phyloP scores from a whole-genome alignment of 2,329 filamentous ascomycete genomes.

The Fusarium tupiense region DNA sequence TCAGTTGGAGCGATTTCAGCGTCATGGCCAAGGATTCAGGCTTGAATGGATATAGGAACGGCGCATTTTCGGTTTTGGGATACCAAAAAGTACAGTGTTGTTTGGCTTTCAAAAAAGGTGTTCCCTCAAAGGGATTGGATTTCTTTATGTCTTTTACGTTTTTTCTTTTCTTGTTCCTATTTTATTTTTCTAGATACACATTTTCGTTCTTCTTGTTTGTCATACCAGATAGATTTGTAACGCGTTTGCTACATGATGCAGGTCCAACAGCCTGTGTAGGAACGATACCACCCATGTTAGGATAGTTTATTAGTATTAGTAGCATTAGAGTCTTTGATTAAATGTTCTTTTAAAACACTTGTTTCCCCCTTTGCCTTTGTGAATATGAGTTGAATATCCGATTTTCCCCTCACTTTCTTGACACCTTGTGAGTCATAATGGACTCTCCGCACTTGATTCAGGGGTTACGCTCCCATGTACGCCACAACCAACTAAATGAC shows the following conservation, averaged over 20 bases:
- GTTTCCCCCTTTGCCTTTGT: not conserved
- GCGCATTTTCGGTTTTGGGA: slow-evolving; percentile 38
- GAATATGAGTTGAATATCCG: not conserved
- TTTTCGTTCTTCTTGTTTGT: slow-evolving; percentile 22
- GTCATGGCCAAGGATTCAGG: slow-evolving; percentile 25
- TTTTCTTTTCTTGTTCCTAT: not conserved
- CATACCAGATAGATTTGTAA: slow-evolving; percentile 40
- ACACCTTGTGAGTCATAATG: not conserved
- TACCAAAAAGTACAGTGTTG: slow-evolving; percentile 40
- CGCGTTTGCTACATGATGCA: slow-evolving; percentile 30
- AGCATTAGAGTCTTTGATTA: slow-evolving; percentile 19
- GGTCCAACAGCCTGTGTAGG: slow-evolving; percentile 40
- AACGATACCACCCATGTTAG: slow-evolving; percentile 40
- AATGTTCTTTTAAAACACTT: slow-evolving; percentile 1
- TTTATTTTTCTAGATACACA: slow-evolving; percentile 21
- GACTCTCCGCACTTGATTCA: not conserved
- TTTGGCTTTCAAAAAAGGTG: slow-evolving; percentile 29
- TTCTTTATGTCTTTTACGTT: not conserved
- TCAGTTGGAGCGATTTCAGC: slow-evolving; percentile 34
- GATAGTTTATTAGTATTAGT: slow-evolving; percentile 29
- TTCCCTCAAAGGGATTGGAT: slow-evolving; percentile 13
- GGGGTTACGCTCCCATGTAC: not conserved
- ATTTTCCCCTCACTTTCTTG: not conserved
- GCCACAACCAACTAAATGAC: not conserved
- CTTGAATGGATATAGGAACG: slow-evolving; percentile 35